These are phyloP conservation scores for Ceratocystis cubensis DNA, from an alignment of 2,329 filamentous ascomycete genomes.

Conservation along the genomic window DNA sequence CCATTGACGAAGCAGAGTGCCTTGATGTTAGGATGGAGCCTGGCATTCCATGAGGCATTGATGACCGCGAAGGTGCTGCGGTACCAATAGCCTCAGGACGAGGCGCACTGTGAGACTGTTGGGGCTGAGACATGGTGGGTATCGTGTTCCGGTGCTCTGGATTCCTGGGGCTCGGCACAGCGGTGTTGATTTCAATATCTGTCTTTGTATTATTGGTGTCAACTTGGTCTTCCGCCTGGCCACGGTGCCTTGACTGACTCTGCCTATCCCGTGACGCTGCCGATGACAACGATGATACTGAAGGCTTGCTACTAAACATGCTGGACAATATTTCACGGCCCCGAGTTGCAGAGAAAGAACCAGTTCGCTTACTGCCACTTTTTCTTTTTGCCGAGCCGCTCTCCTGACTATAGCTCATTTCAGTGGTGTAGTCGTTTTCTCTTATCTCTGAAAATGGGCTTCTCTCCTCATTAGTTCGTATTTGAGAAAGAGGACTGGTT, in stretches of 20 bases:
- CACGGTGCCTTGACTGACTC: neutral
- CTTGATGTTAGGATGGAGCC: neutral
- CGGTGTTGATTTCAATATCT: neutral
- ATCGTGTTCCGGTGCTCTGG: slow-evolving; percentile 3
- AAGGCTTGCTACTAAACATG: slow-evolving; percentile 16
- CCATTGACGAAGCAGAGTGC: neutral
- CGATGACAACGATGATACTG: neutral
- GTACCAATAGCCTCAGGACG: neutral
- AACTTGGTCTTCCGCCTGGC: neutral
- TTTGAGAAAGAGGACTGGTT: slow-evolving; percentile 1
- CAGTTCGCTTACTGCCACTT: neutral
- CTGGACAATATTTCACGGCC: slow-evolving; percentile 17
- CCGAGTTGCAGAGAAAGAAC: slow-evolving; percentile 3
- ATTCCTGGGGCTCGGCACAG: neutral
- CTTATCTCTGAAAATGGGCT: slow-evolving; percentile 13
- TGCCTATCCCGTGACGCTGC: neutral
- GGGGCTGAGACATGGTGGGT: neutral
- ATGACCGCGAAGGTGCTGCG: neutral
- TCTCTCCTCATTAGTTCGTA: neutral
- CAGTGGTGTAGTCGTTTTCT: slow-evolving; percentile 11
- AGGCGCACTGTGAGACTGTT: neutral
- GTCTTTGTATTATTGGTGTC: neutral
- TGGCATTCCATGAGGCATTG: slow-evolving; percentile 1
- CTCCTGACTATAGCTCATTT: neutral
- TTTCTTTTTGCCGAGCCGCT: neutral